Evolutionary conservation across 306 rosid genomes (phyloP).

Genomic region (Mimosa pudica): DNA sequence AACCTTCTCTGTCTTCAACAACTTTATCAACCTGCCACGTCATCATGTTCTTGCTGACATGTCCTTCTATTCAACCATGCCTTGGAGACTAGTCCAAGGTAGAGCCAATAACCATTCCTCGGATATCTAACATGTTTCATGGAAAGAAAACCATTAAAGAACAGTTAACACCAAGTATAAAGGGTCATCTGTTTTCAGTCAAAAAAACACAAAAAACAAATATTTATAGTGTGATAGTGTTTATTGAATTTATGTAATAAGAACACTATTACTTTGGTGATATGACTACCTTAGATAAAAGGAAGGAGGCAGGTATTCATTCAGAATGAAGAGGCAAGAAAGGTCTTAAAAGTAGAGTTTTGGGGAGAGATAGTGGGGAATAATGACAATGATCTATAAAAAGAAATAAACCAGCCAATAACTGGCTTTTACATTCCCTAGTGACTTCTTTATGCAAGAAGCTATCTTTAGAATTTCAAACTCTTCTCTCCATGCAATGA

Average conservation of each 20-base stretch:
- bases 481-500: conserved; percentile 57
- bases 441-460: conserved; percentile 44
- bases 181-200: background rate
- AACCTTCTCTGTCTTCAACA: conserved; percentile 32
- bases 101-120: conserved; percentile 13
- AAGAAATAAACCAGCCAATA: conserved; percentile 35
- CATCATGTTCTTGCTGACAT: conserved; percentile 48
- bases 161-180: background rate
- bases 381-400: conserved; percentile 35
- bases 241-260: background rate
- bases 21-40: conserved; percentile 43
- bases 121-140: background rate
- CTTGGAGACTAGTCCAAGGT: background rate
- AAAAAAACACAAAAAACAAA: background rate
- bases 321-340: conserved; percentile 37
- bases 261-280: conserved; percentile 14
- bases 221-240: background rate
- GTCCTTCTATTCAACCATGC: conserved; percentile 22
- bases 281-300: conserved; percentile 32
- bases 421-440: conserved; percentile 45
- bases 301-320: conserved; percentile 13
- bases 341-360: conserved; percentile 56
- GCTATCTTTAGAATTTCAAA: conserved; percentile 71
- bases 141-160: background rate
- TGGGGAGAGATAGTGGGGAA: conserved; percentile 47